Conservation (phyloP, 352 stramenopile genomes). For the Pythium sukuiense region DNA sequence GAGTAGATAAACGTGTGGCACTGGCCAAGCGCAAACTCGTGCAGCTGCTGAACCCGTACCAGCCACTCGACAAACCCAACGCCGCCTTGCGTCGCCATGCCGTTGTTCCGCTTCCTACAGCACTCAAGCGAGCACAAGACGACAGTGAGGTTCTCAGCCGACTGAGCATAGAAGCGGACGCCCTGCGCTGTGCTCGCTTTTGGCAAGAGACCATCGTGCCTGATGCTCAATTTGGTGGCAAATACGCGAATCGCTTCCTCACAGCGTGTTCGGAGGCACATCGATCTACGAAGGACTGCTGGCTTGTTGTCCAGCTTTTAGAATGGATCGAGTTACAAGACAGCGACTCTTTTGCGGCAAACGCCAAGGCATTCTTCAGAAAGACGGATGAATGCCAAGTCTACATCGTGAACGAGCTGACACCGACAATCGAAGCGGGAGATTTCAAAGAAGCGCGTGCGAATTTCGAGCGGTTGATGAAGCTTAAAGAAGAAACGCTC, state of each 20-base stretch:
- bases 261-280: slow-evolving; percentile 26
- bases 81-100: slow-evolving; percentile 44
- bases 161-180: slow-evolving; percentile 30
- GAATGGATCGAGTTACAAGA: slow-evolving; percentile 64
- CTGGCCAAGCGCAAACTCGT: slow-evolving; percentile 54
- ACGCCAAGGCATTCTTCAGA: slow-evolving; percentile 48
- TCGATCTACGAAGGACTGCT: slow-evolving; percentile 37
- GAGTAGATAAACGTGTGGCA: slow-evolving; percentile 53
- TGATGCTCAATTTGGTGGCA: slow-evolving; percentile 38
- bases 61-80: slow-evolving; percentile 44
- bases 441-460: slow-evolving; percentile 40
- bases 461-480: slow-evolving; percentile 47
- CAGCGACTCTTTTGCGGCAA: slow-evolving; percentile 40
- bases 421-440: slow-evolving; percentile 24
- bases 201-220: slow-evolving; percentile 55
- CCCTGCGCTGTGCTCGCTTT: slow-evolving; percentile 51
- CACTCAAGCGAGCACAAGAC: slow-evolving; percentile 6
- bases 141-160: slow-evolving; percentile 5
- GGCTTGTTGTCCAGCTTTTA: slow-evolving; percentile 43
- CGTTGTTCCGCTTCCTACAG: slow-evolving; percentile 27
- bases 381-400: slow-evolving; percentile 44
- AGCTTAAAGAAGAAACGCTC: slow-evolving; percentile 61
- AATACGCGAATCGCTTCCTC: slow-evolving; percentile 40
- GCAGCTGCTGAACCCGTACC: slow-evolving; percentile 54
- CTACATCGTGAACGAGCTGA: slow-evolving; percentile 45